Conservation (phyloP, 2,329 filamentous ascomycete species). For the Ilyonectria robusta region DNA sequence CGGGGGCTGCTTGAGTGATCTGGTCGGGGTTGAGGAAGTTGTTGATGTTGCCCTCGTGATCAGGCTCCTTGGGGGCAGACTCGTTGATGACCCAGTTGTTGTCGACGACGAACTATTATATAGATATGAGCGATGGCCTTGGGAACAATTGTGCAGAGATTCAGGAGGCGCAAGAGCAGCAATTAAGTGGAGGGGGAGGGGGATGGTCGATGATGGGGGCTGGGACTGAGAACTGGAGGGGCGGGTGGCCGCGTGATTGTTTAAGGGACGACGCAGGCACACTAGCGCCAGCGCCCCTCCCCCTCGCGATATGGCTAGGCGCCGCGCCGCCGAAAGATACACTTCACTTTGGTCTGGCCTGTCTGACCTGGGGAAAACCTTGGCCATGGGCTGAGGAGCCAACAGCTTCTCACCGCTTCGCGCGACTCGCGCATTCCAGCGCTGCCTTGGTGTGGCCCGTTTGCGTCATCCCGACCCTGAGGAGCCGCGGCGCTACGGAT, state of each 20-base stretch:
- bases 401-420: constrained; percentile 40
- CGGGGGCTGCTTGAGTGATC: constrained; percentile 66
- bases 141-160: constrained; percentile 22
- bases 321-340: constrained; percentile 34
- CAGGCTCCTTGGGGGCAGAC: constrained; percentile 84
- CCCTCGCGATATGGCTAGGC: constrained; percentile 1
- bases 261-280: constrained; percentile 48
- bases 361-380: constrained; percentile 30
- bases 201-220: constrained; percentile 14
- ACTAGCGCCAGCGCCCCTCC: constrained; percentile 38
- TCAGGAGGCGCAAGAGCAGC: constrained; percentile 31
- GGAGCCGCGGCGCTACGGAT: constrained; percentile 32
- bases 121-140: constrained; percentile 43
- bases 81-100: constrained; percentile 89
- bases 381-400: constrained; percentile 30
- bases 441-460: constrained; percentile 34
- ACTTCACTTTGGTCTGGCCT: constrained; percentile 21
- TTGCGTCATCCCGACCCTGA: constrained; percentile 47
- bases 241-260: constrained; percentile 40
- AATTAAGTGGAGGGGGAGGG: constrained; percentile 28
- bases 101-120: constrained; percentile 90
- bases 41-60: constrained; percentile 89
- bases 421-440: constrained; percentile 40
- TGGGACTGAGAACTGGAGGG: constrained; percentile 22
- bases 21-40: constrained; percentile 88